Base-by-base conservation (phyloP, 805 yeast species). In the Metschnikowia proteae region DNA sequence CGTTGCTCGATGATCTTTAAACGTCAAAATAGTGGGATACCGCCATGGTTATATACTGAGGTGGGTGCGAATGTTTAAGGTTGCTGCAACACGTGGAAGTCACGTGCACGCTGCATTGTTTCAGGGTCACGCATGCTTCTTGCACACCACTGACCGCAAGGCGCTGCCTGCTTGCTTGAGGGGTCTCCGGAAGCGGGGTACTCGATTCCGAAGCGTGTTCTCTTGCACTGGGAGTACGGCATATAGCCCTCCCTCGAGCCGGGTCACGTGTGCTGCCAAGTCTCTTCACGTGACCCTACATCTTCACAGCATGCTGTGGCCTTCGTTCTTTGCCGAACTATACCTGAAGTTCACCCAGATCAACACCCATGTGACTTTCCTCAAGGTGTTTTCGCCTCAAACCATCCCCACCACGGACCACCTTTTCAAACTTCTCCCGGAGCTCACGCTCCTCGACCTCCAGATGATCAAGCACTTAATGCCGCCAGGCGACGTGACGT, bases 401-500 rank as follows among this genome's bases (percentile, higher is more conserved):
- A 57, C 59, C 2, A 50, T 57, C 38, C 58, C 72, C 28, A 48
- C 59, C 1, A 74, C 79, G 9, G 56, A 50, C 25, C 59, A 68
- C 17, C 55, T 72, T 36, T 63, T 62, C 33, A 68, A 68, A 44
- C 58, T 71, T 28, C 62, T 66, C 38, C 53, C 55, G 2, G 62
- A 57, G 26, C 63, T 72, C 26, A 68, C 73, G 1, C 60, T 66
- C 8, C 65, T 72, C 7, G 96, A 88, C 62, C 74, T 86, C 32
- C 87, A 95, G 1, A 73, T 75, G 48, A 74, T 91, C 30, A 78
- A 74, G 39, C 75, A 70, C 6, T 59, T 90, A 6, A 62, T 87
- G 1, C 96, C 96, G 0, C 70, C 77, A 27, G 92, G 86, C 43
- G 79, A 87, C 9, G 68, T 81, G 2, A 83, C 83, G 58, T 71